These are phyloP conservation scores for Trichosporon faecale DNA, from an alignment of 1,284 basidiomycete genomes.

Conservation along the genomic window DNA sequence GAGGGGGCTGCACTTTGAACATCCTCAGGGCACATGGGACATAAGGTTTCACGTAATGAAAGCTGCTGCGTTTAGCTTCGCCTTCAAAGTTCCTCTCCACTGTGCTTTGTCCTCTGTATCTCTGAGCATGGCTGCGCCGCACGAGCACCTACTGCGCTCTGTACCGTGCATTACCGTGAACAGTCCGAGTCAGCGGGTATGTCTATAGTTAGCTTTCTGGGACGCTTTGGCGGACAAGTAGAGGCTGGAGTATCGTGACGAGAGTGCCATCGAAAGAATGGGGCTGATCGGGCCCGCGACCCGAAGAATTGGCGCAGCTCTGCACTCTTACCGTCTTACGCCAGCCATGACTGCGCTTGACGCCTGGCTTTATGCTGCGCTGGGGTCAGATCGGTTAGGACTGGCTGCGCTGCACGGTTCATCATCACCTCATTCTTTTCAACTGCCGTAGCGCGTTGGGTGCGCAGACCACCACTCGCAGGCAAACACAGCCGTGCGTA, in stretches of 20 bases:
- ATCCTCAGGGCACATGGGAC: not conserved
- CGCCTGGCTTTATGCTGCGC: not conserved
- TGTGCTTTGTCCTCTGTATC: too few species aligned
- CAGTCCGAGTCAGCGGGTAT: too few species aligned
- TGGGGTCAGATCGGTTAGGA: not conserved
- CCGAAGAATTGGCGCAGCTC: not conserved
- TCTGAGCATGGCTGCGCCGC: too few species aligned
- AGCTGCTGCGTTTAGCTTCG: not conserved
- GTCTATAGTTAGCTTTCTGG: not conserved
- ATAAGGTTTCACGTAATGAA: not conserved
- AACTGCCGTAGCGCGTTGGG: too few species aligned
- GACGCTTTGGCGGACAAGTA: too few species aligned
- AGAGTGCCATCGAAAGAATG: not conserved
- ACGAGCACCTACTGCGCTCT: too few species aligned
- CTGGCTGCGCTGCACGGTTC: too few species aligned
- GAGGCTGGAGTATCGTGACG: not conserved
- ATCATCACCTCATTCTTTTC: too few species aligned
- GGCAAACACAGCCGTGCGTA: too few species aligned
- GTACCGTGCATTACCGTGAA: too few species aligned
- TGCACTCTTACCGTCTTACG: not conserved
- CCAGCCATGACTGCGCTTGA: not conserved
- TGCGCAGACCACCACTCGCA: too few species aligned
- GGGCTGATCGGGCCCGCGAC: not conserved
- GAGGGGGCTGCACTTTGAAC: not conserved
- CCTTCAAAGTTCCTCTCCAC: not conserved